phyloP scores from a whole-genome alignment of 352 stramenopile species.

The Pseudoperonospora humuli region DNA sequence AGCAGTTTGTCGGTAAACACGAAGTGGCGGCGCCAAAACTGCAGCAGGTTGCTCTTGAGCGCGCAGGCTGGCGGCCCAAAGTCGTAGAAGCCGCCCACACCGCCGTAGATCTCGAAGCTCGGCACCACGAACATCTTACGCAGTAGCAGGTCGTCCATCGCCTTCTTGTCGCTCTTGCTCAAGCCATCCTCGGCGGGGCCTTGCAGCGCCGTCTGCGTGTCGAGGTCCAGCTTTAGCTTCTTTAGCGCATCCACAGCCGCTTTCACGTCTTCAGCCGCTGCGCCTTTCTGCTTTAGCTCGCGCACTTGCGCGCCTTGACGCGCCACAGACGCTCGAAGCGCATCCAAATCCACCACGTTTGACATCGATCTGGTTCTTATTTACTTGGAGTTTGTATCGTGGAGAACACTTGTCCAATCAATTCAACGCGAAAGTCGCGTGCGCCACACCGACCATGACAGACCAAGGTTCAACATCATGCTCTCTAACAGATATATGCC shows the following conservation, averaged over 20 bases:
- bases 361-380: constrained; percentile 8
- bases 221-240: constrained; percentile 88
- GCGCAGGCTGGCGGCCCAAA: constrained; percentile 94
- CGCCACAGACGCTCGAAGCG: constrained; percentile 90
- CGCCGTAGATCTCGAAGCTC: constrained; percentile 99
- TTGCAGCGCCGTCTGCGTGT: constrained; percentile 70
- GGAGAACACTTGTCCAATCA: constrained; percentile 1
- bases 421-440: not conserved
- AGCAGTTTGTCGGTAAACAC: constrained; percentile 98
- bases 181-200: constrained; percentile 52
- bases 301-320: constrained; percentile 92
- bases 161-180: constrained; percentile 79
- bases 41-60: constrained; percentile 95
- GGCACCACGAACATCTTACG: constrained; percentile 99
- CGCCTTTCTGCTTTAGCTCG: constrained; percentile 95
- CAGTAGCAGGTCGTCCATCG: constrained; percentile 96
- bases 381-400: constrained; percentile 22
- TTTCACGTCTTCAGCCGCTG: constrained; percentile 79
- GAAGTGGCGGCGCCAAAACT: constrained; percentile 97
- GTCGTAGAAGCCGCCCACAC: constrained; percentile 98
- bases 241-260: constrained; percentile 90
- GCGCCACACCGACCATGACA: constrained; percentile 1
- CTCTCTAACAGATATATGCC: not conserved
- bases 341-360: constrained; percentile 85
- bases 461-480: not conserved